Percentiles rank a stretch among this genome's conserved stretches.
Evolutionary conservation across 768 basidiomycete genomes (phyloP).

Genomic region (Cystobasidium tubakii): DNA sequence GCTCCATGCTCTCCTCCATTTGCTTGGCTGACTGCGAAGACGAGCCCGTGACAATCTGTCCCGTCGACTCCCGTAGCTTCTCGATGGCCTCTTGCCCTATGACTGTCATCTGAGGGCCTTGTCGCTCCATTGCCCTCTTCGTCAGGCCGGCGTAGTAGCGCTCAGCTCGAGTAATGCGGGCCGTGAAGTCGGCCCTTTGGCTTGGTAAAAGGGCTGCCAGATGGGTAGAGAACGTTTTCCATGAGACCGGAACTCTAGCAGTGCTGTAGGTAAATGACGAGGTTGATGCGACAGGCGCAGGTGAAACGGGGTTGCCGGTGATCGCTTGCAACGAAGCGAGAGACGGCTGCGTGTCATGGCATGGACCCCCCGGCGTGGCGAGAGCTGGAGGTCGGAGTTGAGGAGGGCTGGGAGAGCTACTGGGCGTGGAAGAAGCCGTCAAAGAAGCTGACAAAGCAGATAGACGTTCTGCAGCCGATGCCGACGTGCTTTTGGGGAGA

Average conservation of each 20-base stretch:
- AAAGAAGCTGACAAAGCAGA: background rate
- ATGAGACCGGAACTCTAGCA: background rate
- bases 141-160: background rate
- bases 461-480: background rate
- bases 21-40: background rate
- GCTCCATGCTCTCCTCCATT: slow-evolving; percentile 5
- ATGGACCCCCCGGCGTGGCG: background rate
- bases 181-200: slow-evolving; percentile 27
- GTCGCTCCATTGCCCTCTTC: background rate
- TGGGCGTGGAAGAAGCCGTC: background rate
- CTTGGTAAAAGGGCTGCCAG: background rate
- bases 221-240: slow-evolving; percentile 9
- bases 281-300: background rate
- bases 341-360: background rate
- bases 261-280: background rate
- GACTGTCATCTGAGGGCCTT: slow-evolving; percentile 26
- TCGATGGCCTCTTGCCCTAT: background rate
- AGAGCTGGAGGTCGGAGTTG: background rate
- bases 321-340: background rate
- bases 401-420: background rate
- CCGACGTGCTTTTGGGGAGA: background rate
- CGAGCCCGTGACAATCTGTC: slow-evolving; percentile 1
- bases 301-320: background rate
- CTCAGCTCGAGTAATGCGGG: background rate
- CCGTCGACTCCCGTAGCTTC: background rate